Conservation (phyloP, 352 stramenopile genomes). For the Blastocystis sp. region DNA sequence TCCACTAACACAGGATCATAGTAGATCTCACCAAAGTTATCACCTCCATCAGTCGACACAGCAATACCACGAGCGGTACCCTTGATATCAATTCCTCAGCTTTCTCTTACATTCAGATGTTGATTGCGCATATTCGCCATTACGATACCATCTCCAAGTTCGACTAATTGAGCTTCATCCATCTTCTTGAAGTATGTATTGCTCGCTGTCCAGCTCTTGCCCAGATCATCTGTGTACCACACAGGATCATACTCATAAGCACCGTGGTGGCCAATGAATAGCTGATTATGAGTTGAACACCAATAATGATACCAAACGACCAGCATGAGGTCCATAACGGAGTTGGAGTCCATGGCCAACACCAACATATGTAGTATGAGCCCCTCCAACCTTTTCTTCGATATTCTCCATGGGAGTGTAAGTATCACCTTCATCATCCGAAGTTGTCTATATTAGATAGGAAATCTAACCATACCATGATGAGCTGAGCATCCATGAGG, state of each 20-base stretch:
- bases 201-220: background rate
- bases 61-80: background rate
- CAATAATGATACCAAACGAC: background rate
- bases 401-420: conserved; percentile 37
- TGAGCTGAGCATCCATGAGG: conserved; percentile 1
- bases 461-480: background rate
- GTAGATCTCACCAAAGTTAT: background rate
- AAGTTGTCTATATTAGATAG: background rate
- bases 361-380: conserved; percentile 11
- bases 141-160: background rate
- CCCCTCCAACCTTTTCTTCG: conserved; percentile 8
- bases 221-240: conserved; percentile 13
- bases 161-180: conserved; percentile 19
- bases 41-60: background rate
- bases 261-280: conserved; percentile 11
- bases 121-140: conserved; percentile 28
- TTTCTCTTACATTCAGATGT: background rate
- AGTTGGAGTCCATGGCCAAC: conserved; percentile 25
- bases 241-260: conserved; percentile 23
- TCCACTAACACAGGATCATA: background rate
- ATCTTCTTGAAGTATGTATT: background rate
- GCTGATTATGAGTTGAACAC: background rate
- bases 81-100: background rate
- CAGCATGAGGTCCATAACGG: background rate
- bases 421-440: conserved; percentile 26